These are phyloP conservation scores for Fusarium longipes DNA, from an alignment of 2,329 filamentous ascomycete genomes.

Conservation along the genomic window DNA sequence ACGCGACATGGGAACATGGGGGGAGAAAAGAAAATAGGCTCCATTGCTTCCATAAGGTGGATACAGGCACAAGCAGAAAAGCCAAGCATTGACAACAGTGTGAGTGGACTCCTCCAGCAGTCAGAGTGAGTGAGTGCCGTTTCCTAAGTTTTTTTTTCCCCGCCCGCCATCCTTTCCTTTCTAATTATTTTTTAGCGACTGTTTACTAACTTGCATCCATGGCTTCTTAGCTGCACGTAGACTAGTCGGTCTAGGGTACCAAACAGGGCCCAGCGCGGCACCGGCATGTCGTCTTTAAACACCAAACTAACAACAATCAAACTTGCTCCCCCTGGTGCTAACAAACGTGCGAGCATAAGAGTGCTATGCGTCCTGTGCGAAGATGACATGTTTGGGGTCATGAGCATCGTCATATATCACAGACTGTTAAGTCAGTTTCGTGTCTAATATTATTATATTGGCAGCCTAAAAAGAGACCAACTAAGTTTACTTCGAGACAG, in stretches of 20 bases:
- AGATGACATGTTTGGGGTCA: slow-evolving; percentile 14
- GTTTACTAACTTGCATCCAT: not conserved
- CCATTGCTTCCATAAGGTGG: slow-evolving; percentile 38
- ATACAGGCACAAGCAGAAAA: slow-evolving; percentile 1
- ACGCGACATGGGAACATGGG: slow-evolving; percentile 21
- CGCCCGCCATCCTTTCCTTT: not conserved
- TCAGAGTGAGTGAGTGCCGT: not conserved
- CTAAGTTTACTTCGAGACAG: not conserved
- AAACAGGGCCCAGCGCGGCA: slow-evolving; percentile 12
- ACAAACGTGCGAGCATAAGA: slow-evolving; percentile 3
- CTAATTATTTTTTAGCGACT: not conserved
- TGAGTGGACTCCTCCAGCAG: slow-evolving; percentile 7
- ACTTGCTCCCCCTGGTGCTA: slow-evolving; percentile 13
- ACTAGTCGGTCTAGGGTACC: slow-evolving; percentile 24
- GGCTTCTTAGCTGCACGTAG: slow-evolving; percentile 17
- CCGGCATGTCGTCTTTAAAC: slow-evolving; percentile 22
- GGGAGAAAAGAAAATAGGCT: slow-evolving; percentile 21
- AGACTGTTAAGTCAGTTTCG: slow-evolving; percentile 12
- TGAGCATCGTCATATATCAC: slow-evolving; percentile 6
- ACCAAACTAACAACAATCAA: slow-evolving; percentile 30
- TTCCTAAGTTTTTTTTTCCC: not conserved
- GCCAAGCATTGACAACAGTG: slow-evolving; percentile 15
- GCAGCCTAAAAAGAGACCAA: not conserved
- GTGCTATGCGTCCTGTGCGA: slow-evolving; percentile 30
- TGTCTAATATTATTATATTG: slow-evolving; percentile 6